Evolutionary conservation across 805 yeast genomes (phyloP).

Genomic region (Pichia membranifaciens): DNA sequence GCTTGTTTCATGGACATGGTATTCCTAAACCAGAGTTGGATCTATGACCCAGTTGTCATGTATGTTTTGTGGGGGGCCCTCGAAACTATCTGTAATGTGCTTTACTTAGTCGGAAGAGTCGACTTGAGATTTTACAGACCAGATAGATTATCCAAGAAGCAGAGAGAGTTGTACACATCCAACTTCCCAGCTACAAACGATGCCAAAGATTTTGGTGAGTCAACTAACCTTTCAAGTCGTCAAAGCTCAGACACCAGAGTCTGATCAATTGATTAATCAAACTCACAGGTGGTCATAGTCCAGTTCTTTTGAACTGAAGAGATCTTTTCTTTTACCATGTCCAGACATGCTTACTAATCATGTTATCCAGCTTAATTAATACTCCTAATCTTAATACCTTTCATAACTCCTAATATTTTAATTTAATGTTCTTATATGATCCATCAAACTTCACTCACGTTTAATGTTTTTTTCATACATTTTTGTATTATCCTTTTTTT

Average conservation of each 20-base stretch:
- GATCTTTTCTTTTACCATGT: too few species aligned
- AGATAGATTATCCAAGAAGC: slow-evolving; percentile 31
- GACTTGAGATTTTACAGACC: slow-evolving; percentile 80
- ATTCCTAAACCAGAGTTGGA: slow-evolving; percentile 34
- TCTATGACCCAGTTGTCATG: slow-evolving; percentile 52
- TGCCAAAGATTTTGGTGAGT: slow-evolving; percentile 5
- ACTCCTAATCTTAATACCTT: too few species aligned
- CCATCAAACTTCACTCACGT: too few species aligned
- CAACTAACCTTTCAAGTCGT: slow-evolving; percentile 1
- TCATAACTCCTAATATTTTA: too few species aligned
- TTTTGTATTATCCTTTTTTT: too few species aligned
- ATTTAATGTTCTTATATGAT: too few species aligned
- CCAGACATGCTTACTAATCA: too few species aligned
- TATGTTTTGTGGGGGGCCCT: slow-evolving; percentile 65
- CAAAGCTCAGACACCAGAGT: slow-evolving; percentile 12
- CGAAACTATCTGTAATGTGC: slow-evolving; percentile 50
- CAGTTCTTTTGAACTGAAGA: too few species aligned
- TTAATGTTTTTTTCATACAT: too few species aligned
- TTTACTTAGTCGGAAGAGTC: slow-evolving; percentile 58
- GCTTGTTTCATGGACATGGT: slow-evolving; percentile 36
- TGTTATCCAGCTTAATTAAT: too few species aligned
- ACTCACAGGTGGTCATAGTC: too few species aligned
- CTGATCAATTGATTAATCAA: too few species aligned
- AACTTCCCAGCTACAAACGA: slow-evolving; percentile 1
- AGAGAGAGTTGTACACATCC: neutral